These are phyloP conservation scores for Actinomortierella ambigua DNA, from an alignment of 371 early-diverging fungal genomes.

Conservation along the genomic window DNA sequence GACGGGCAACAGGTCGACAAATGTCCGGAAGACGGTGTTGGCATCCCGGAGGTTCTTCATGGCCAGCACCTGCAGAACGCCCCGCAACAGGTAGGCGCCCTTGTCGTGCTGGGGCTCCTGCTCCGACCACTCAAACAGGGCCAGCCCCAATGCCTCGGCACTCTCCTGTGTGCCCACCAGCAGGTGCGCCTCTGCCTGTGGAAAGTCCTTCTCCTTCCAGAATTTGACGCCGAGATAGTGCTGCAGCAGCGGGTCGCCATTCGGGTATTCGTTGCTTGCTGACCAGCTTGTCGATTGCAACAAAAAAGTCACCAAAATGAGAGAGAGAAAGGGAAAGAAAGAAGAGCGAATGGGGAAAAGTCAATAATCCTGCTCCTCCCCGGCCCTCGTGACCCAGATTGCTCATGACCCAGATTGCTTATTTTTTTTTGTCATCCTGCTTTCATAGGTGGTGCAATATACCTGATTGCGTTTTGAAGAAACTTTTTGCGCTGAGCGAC, in stretches of 20 bases:
- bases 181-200: constrained; percentile 76
- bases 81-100: constrained; percentile 82
- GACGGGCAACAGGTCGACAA: constrained; percentile 51
- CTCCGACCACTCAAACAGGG: constrained; percentile 77
- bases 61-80: constrained; percentile 79
- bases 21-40: constrained; percentile 64
- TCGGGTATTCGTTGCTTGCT: constrained; percentile 56
- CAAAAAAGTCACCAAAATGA: too few relatives aligned
- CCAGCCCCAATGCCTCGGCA: constrained; percentile 70
- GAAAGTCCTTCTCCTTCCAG: constrained; percentile 64
- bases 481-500: constrained; percentile 32
- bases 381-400: too few relatives aligned
- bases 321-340: too few relatives aligned
- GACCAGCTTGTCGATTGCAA: constrained; percentile 67
- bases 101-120: constrained; percentile 57
- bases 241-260: constrained; percentile 85
- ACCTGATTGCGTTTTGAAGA: constrained; percentile 51
- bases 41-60: constrained; percentile 78
- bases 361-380: too few relatives aligned
- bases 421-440: too few relatives aligned
- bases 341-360: too few relatives aligned
- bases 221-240: constrained; percentile 81
- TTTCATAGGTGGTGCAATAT: too few relatives aligned
- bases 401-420: too few relatives aligned
- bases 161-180: constrained; percentile 81